phyloP scores from a whole-genome alignment of 306 rosid genomes.

The Acmispon strigosus region DNA sequence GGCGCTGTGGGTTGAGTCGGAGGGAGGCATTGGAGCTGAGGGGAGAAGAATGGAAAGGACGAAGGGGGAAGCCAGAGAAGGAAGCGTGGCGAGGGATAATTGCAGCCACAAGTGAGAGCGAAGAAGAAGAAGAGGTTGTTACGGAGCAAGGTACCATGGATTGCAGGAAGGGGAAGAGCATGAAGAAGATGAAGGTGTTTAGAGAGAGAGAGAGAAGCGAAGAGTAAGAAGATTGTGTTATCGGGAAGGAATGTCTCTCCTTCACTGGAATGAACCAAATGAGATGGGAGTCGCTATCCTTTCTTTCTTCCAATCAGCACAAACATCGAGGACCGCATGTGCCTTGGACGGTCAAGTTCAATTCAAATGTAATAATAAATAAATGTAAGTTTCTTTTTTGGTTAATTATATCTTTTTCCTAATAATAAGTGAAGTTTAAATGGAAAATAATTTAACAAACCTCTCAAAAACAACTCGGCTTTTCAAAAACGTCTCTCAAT shows the following conservation, averaged over 20 bases:
- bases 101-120: slow-evolving; percentile 14
- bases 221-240: background rate
- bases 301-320: background rate
- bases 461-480: too few relatives aligned
- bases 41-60: slow-evolving; percentile 12
- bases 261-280: background rate
- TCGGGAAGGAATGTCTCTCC: background rate
- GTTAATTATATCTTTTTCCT: too few relatives aligned
- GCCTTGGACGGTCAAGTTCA: too few relatives aligned
- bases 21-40: slow-evolving; percentile 28
- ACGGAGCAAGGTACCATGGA: slow-evolving; percentile 20
- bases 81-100: slow-evolving; percentile 11
- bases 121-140: slow-evolving; percentile 4
- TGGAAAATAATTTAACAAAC: too few relatives aligned
- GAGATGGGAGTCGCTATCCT: background rate
- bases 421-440: too few relatives aligned
- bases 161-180: background rate
- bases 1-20: slow-evolving; percentile 9
- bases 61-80: slow-evolving; percentile 27
- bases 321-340: background rate
- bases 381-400: too few relatives aligned
- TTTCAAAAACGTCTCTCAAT: too few relatives aligned
- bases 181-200: background rate
- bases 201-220: background rate
- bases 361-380: too few relatives aligned